Evolutionary conservation across 768 basidiomycete genomes (phyloP).

Genomic region (Chiua virens): DNA sequence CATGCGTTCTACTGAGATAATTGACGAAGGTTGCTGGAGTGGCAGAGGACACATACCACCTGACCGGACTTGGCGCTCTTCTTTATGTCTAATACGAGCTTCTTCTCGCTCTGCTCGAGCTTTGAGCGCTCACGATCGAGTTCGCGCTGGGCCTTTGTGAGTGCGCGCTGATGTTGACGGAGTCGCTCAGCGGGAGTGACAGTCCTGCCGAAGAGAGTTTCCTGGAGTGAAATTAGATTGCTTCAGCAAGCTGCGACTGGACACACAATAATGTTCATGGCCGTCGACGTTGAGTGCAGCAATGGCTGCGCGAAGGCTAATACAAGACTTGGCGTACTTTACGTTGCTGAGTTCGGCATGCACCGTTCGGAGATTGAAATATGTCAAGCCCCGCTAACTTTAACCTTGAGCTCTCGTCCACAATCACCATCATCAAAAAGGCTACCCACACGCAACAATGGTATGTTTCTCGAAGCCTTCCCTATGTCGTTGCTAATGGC

Average conservation of each 20-base stretch:
- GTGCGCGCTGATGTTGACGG: constrained; percentile 92
- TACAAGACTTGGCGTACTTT: not conserved
- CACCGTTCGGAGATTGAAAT: constrained; percentile 21
- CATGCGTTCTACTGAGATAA: constrained; percentile 76
- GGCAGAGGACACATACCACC: constrained; percentile 55
- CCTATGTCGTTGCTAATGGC: constrained; percentile 4
- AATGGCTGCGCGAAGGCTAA: constrained; percentile 4
- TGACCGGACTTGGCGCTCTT: constrained; percentile 94
- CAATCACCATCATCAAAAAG: constrained; percentile 24
- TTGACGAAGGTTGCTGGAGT: constrained; percentile 13
- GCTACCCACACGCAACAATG: constrained; percentile 15
- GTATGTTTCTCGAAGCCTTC: constrained; percentile 4
- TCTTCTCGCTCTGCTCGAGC: constrained; percentile 96
- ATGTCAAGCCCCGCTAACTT: constrained; percentile 19
- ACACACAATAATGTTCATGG: constrained; percentile 78
- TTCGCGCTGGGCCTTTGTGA: constrained; percentile 96
- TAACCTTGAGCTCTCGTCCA: constrained; percentile 22
- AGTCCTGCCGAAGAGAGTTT: constrained; percentile 91
- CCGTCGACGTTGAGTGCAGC: constrained; percentile 21
- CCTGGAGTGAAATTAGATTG: constrained; percentile 48
- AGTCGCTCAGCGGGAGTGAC: constrained; percentile 96
- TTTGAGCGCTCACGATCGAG: constrained; percentile 94
- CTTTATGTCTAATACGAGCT: constrained; percentile 93
- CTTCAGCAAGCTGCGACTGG: not conserved
- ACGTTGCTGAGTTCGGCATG: not conserved